Evolutionary conservation across 73 alveolate genomes (phyloP), one percentile per base, ranked within the genome.

Genomic region (Paramecium primaurelia): DNA sequence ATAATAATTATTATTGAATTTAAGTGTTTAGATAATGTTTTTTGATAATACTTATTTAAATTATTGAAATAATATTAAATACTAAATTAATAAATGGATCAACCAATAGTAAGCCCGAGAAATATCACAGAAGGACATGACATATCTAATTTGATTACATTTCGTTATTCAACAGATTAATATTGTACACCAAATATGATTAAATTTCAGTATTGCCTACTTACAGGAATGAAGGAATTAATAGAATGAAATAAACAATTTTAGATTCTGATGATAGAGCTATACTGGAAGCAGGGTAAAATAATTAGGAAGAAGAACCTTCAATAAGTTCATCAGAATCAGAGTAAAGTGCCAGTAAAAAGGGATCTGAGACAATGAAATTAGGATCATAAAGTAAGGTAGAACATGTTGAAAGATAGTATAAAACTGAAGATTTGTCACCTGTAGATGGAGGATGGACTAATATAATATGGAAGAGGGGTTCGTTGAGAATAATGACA

Each of bases 361-460:
- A 64, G 47, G 84, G 84, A 64, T 64, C 84, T 32, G 84, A 64
- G 6, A 64, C 84, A 1, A 64, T 64, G 84, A 64, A 32, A 64
- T 32, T 64, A 4, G 84, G 84, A 64, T 64, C 84, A 25, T 64
- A 64, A 34, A 64, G 84, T 64, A 64, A 34, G 25, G 84, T 64
- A 12, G 84, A 64, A 64, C 84, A 64, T 32, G 84, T 30, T 54
- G 69, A 54, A 34, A 64, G 47, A 64, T 34, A 64, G 47, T 64
- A 12, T 64, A 28, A 64, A 64, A 28, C 84, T 12, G 3, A 28
- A 64, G 84, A 28, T 25, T 64, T 64, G 47, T 1, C 4, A 28
- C 51, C 84, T 64, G 84, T 64, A 2, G 84, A 64, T 64, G 84
- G 84, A 64, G 91, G 91, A 25, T 80, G 91, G 91, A 45, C 47